Evolutionary conservation across 495 filamentous ascomycete genomes (phyloP), one percentile per base, ranked within the genome.

Genomic region (Aspergillus heteromorphus): DNA sequence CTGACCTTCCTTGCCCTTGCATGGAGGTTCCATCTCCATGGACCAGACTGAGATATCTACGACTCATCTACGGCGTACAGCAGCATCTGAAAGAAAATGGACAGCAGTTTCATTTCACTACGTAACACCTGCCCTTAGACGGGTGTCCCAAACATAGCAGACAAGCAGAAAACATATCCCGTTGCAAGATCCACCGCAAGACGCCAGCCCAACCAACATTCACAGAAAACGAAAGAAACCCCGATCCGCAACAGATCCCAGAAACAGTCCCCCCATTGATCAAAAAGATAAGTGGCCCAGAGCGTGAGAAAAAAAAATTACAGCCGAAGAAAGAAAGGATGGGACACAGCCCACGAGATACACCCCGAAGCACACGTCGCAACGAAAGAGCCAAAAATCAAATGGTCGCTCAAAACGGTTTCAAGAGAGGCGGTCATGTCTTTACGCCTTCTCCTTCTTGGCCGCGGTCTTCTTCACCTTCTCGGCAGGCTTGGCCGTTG

Each of bases 401-500:
- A 58, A 45, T 31, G 40, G 54, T 48, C 57, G 56, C 55, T 63
- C 56, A 53, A 59, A 64, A 61, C 43, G 63, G 48, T 18, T 40
- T 38, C 23, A 31, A 31, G 31, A 43, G 17, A 38, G 13, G 42
- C 20, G 40, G 38, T 23, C 13, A 42, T 9, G 7, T n/a, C 43
- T 53, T 60, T 41, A 61, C 16, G 51, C 51, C 48, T 59, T 75
- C 81, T 91, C 58, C 57, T 71, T 75, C 81, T 91, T 92, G 8
- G 82, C 67, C 0, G 77, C 69, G 8, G 79, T 70, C 49, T 78
- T 80, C 75, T 83, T 82, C 60, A 79, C 80, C 47, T 81, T 76
- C 42, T 77, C 63, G 6, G 80, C 78, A 50, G 81, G 81, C 67
- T 87, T 84, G 19, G 81, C 70, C 30, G 80, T 77, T 16, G 83